These are phyloP conservation scores for Flaveria floridana DNA, from an alignment of 140 eudicot genomes.

Conservation along the genomic window DNA sequence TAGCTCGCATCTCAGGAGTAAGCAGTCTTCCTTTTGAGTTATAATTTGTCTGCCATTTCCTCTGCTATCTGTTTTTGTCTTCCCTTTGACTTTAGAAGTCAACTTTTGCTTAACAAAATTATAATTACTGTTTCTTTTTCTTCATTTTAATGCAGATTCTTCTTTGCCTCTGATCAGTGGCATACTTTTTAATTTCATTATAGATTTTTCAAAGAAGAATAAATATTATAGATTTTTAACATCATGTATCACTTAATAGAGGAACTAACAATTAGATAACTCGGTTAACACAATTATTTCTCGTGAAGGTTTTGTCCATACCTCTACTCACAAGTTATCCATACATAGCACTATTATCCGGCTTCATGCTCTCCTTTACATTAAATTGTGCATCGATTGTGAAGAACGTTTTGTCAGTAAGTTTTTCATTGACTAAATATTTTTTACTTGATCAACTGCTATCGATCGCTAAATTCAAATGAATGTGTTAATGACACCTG, in stretches of 20 bases:
- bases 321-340: conserved; percentile 68
- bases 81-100: conserved; percentile 14
- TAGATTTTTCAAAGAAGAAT: conserved; percentile 5
- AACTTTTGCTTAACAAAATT: background rate
- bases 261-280: conserved; percentile 5
- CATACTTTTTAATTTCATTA: background rate
- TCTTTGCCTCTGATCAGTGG: background rate
- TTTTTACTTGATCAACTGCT: conserved; percentile 10
- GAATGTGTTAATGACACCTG: background rate
- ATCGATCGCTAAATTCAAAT: background rate
- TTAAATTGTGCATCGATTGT: conserved; percentile 59
- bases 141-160: background rate
- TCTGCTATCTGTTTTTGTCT: background rate
- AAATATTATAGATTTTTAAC: background rate
- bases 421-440: conserved; percentile 20
- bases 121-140: background rate
- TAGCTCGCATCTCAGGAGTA: conserved; percentile 75
- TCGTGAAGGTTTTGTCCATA: conserved; percentile 56
- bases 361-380: conserved; percentile 46
- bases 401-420: conserved; percentile 67
- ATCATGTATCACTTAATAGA: background rate
- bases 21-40: conserved; percentile 27
- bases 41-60: background rate
- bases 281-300: background rate
- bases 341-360: conserved; percentile 62